Percentiles rank a stretch among this genome's conserved stretches.
phyloP scores from a whole-genome alignment of 1,139 yeast species.

The Saccharomycopsis phalli region DNA sequence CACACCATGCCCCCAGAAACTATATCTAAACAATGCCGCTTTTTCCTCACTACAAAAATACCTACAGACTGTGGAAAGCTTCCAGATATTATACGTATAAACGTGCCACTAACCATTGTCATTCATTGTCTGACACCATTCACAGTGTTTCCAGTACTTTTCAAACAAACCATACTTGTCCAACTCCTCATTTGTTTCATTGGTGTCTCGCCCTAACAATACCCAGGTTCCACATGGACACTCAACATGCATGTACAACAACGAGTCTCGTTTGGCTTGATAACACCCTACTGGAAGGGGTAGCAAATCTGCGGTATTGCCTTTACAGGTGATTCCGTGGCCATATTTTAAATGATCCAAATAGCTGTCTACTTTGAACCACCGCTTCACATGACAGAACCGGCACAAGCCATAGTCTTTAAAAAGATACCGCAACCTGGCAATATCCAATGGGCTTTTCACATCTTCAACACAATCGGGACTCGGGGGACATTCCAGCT shows the following conservation, averaged over 20 bases:
- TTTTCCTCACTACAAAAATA: too few relatives aligned
- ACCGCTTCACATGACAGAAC: slow-evolving; percentile 24
- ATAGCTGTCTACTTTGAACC: slow-evolving; percentile 21
- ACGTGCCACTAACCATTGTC: neutral
- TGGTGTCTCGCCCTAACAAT: slow-evolving; percentile 8
- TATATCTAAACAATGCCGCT: too few relatives aligned
- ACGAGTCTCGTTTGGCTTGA: slow-evolving; percentile 15
- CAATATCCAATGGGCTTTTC: too few relatives aligned
- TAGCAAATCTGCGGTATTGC: slow-evolving; percentile 16
- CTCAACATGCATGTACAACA: slow-evolving; percentile 20
- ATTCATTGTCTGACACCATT: neutral
- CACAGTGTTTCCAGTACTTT: slow-evolving; percentile 14
- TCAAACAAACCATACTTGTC: slow-evolving; percentile 15
- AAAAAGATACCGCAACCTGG: too few relatives aligned
- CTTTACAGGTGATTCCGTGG: slow-evolving; percentile 23
- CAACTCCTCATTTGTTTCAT: slow-evolving; percentile 5
- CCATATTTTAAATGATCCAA: slow-evolving; percentile 23
- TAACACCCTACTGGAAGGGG: slow-evolving; percentile 22
- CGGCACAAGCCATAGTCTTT: slow-evolving; percentile 24
- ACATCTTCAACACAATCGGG: too few relatives aligned
- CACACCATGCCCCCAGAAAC: too few relatives aligned
- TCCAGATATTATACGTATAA: too few relatives aligned
- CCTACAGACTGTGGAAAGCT: too few relatives aligned
- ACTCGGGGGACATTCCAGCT: too few relatives aligned
- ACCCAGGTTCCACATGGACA: slow-evolving; percentile 24